Base-by-base conservation (phyloP, 176 grass and related monocot species). In the Zoysia pacifica region DNA sequence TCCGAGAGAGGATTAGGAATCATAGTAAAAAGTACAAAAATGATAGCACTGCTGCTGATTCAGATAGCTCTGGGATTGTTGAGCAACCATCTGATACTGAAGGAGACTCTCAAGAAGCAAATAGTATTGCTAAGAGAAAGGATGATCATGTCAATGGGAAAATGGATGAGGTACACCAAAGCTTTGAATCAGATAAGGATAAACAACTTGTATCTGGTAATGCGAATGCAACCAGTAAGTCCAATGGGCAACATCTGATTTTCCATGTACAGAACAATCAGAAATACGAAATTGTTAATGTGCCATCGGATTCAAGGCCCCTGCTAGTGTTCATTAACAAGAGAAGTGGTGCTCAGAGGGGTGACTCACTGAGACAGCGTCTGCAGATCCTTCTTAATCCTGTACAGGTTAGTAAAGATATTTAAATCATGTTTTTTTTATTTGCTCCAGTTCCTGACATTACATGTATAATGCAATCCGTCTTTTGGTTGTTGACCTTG, bases 321-420 rank as follows among this genome's bases (percentile, higher is more conserved):
- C 81, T 97, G 15, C 69, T 97, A 74, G 94, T 97, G 68, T 97
- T 97, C 28, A 78, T 97, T 65, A 97, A 97, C 88, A 97, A 97
- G 86, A 93, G 81, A 92, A 97, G 94, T 63, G 94, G 94, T 72
- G 88, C 88, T 6, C 94, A 97, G 78, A 77, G 78, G 35, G 94
- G 94, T 16, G 86, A 85, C 48, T 91, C 85, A 82, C 65, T 97
- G 83, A 93, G 86, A 78, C 88, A 83, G 41, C 91, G 88, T 69
- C 65, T 97, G 20, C 81, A 91, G 75, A 89, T 97, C 78, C 94
- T 97, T 81, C 86, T 97, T 70, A 97, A 97, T 86, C 94, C 94
- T 45, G 48, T 91, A 56, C 94, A 97, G 94, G 94, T 93, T 84
- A 40, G 75, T 62, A 13, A 63, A 75, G 44, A 65, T 12, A 69